Evolutionary conservation across 495 filamentous ascomycete genomes (phyloP), one percentile per base, ranked within the genome.

Genomic region (Parathielavia hyrcaniae): DNA sequence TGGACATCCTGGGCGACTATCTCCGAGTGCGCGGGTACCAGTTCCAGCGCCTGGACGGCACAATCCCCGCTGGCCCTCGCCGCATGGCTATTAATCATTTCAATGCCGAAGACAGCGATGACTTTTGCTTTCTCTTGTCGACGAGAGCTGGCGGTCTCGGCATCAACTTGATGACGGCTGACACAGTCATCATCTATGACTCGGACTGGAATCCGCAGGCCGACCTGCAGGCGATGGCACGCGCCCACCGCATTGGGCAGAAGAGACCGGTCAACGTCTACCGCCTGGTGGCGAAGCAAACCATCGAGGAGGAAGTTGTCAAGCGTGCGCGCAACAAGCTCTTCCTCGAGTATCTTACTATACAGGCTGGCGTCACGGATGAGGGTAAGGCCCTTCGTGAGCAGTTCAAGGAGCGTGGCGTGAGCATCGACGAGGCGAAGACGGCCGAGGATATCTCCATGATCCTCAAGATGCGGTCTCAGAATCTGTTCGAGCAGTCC

Each of bases 191-290:
- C 61, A 81, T 99, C 41, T 97, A 97, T 64, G 93, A 99, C 68
- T 97, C 95, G 0, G 93, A 99, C 67, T 99, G 95, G 95, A 99
- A 99, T 59, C 93, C 93, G 14, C 93, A 99, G 69, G 93, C 93
- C 0, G 93, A 99, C 78, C 75, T 99, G 53, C 93, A 99, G 64
- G 93, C 93, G 19, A 99, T 99, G 93, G 92, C 93, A 45, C 85
- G 93, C 63, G 95, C 95, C 48, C 95, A 99, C 72, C 86, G 93
- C 64, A 99, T 99, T 55, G 93, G 93, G 1, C 93, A 99, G 72
- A 95, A 91, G 66, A 90, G 83, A 54, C 91, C 95, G 39, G 93
- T 99, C 57, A 97, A 84, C 62, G 88, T 99, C 34, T 99, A 97
- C 66, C 83, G 93, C 30, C 77, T 99, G 22, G 92, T 97, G 11